A percentile compares a stretch with the other conserved stretches of the same genome.
Evolutionary conservation across 2,329 filamentous ascomycete genomes (phyloP).

Genomic region (Gremmenia infestans): DNA sequence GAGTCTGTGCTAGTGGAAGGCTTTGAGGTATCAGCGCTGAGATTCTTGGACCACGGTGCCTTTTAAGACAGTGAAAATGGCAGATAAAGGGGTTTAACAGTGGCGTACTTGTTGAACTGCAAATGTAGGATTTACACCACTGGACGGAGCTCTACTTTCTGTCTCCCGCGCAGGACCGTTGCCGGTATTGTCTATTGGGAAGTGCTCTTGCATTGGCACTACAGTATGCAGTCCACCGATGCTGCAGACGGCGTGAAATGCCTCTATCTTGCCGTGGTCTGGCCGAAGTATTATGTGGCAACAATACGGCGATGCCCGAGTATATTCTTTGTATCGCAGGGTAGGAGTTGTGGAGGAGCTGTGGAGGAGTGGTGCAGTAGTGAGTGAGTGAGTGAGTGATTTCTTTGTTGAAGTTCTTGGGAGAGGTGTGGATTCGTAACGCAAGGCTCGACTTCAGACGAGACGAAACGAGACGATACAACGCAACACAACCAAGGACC

Average conservation of each 20-base stretch:
- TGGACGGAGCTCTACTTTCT: constrained; percentile 9
- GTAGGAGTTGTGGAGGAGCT: constrained; percentile 1
- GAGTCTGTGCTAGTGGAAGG: constrained; percentile 15
- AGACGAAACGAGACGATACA: not conserved
- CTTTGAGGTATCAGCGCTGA: constrained; percentile 20
- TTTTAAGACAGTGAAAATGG: constrained; percentile 4
- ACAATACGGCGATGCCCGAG: not conserved
- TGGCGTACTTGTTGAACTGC: constrained; percentile 15
- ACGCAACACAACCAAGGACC: too few relatives aligned
- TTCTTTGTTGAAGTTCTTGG: constrained; percentile 1
- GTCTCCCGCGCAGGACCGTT: constrained; percentile 18
- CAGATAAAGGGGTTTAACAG: not conserved
- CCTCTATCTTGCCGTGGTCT: constrained; percentile 6
- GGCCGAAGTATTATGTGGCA: constrained; percentile 6
- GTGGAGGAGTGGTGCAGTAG: constrained; percentile 7
- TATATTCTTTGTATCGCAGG: not conserved
- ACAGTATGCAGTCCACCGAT: constrained; percentile 20
- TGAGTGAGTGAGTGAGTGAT: constrained; percentile 7
- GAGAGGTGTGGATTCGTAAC: not conserved
- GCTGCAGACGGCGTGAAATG: constrained; percentile 13
- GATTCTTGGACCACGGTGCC: constrained; percentile 1
- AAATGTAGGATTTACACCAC: constrained; percentile 12
- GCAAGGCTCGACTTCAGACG: not conserved
- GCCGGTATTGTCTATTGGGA: constrained; percentile 15
- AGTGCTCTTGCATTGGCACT: constrained; percentile 24